Percentiles rank a stretch among this genome's conserved stretches.
These are phyloP conservation scores for Blastocystis sp. DNA, from an alignment of 352 stramenopile species.

Conservation along the genomic window DNA sequence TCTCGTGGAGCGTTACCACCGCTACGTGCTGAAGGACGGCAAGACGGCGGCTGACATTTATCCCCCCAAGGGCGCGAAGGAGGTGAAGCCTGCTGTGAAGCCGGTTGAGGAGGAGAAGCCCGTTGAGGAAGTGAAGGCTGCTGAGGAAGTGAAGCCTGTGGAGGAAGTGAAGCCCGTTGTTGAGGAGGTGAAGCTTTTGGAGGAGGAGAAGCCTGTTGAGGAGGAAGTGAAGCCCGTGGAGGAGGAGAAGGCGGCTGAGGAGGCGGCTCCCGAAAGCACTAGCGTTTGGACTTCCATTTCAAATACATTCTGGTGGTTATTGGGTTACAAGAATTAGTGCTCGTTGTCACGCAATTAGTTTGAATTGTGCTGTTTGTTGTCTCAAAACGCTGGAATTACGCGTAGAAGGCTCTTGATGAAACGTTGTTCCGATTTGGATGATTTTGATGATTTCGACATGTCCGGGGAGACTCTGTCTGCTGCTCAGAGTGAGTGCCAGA, in stretches of 20 bases:
- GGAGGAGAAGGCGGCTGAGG: constrained; percentile 8
- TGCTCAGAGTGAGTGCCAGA: neutral
- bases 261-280: neutral
- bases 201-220: neutral
- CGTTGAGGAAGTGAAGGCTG: no score
- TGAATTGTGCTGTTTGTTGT: neutral
- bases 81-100: neutral
- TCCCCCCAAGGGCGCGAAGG: neutral
- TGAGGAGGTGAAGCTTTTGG: neutral
- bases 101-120: neutral
- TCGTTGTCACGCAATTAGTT: constrained; percentile 47
- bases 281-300: constrained; percentile 19
- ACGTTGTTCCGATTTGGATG: neutral
- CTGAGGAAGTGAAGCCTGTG: no score
- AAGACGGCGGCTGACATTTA: neutral
- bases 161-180: no score
- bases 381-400: no score
- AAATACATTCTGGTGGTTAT: constrained; percentile 60
- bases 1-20: constrained; percentile 59
- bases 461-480: neutral
- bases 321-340: constrained; percentile 43
- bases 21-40: constrained; percentile 47
- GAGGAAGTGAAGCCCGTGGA: neutral
- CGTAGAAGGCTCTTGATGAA: neutral
- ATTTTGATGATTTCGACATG: neutral